Conservation (phyloP, 2,329 filamentous ascomycete genomes). For the Penicillium olsonii region DNA sequence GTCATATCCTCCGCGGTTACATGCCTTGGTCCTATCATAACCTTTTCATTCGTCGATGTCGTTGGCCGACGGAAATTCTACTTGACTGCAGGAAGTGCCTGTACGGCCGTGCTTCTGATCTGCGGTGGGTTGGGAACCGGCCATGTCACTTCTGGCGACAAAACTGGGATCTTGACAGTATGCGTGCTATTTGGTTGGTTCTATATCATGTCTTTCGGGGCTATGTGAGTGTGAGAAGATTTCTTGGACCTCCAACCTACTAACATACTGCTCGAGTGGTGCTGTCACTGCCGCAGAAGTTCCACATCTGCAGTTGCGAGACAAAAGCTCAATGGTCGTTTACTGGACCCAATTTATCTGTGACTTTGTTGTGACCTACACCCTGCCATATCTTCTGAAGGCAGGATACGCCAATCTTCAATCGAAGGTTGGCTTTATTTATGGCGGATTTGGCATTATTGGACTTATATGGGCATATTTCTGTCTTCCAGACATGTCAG, state of each 20-base stretch:
- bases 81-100: conserved; percentile 8
- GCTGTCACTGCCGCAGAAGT: conserved; percentile 10
- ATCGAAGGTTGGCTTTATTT: background rate
- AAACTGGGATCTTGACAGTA: conserved; percentile 1
- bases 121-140: conserved; percentile 8
- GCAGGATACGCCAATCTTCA: background rate
- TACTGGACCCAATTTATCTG: conserved; percentile 9
- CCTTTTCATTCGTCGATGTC: conserved; percentile 8
- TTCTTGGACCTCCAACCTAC: background rate
- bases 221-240: background rate
- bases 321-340: conserved; percentile 7
- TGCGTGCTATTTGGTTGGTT: conserved; percentile 5
- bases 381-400: background rate
- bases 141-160: background rate
- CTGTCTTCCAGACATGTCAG: background rate
- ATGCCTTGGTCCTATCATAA: conserved; percentile 6
- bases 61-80: conserved; percentile 12
- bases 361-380: conserved; percentile 3
- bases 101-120: conserved; percentile 9
- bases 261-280: background rate
- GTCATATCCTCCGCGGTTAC: conserved; percentile 6
- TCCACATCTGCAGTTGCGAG: conserved; percentile 6
- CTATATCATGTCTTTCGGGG: conserved; percentile 7
- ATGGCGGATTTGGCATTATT: background rate
- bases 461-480: background rate